phyloP scores from a whole-genome alignment of 306 rosid genomes.

The Coriaria nepalensis region DNA sequence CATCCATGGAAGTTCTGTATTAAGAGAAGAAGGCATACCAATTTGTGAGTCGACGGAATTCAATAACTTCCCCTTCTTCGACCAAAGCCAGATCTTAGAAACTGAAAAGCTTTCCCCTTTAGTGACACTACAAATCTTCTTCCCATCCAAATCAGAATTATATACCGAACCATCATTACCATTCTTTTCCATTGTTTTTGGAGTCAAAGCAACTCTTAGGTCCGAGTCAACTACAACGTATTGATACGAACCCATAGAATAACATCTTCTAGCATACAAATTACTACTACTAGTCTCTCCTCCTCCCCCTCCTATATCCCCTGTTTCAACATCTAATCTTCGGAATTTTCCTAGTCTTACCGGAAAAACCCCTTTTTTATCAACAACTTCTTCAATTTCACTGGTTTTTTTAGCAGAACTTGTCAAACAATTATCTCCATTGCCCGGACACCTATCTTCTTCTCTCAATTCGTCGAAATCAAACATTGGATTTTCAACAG shows the following conservation, averaged over 20 bases:
- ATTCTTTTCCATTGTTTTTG: too few species aligned
- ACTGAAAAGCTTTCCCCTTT: conserved; percentile 94
- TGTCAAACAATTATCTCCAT: conserved; percentile 33
- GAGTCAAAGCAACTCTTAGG: conserved; percentile 49
- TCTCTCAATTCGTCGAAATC: conserved; percentile 71
- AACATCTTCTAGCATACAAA: conserved; percentile 94
- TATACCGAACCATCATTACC: too few species aligned
- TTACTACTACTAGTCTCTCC: conserved; percentile 92
- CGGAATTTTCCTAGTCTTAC: conserved; percentile 86
- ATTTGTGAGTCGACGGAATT: conserved; percentile 41
- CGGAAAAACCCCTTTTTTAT: conserved; percentile 56
- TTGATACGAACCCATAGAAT: conserved; percentile 90
- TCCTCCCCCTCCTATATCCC: conserved; percentile 36
- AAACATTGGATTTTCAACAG: conserved; percentile 62
- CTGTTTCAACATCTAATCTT: conserved; percentile 34
- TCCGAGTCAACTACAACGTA: conserved; percentile 66
- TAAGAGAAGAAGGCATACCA: conserved; percentile 58
- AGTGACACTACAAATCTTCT: conserved; percentile 62
- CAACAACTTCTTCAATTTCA: conserved; percentile 57
- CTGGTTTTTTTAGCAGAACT: conserved; percentile 33
- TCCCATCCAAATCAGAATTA: conserved; percentile 54
- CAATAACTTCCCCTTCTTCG: conserved; percentile 60
- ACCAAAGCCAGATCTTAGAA: conserved; percentile 96
- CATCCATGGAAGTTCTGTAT: conserved; percentile 58
- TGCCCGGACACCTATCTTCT: conserved; percentile 45